These are phyloP conservation scores for Penicillium longicatenatum DNA, from an alignment of 495 filamentous ascomycete species.

Conservation along the genomic window DNA sequence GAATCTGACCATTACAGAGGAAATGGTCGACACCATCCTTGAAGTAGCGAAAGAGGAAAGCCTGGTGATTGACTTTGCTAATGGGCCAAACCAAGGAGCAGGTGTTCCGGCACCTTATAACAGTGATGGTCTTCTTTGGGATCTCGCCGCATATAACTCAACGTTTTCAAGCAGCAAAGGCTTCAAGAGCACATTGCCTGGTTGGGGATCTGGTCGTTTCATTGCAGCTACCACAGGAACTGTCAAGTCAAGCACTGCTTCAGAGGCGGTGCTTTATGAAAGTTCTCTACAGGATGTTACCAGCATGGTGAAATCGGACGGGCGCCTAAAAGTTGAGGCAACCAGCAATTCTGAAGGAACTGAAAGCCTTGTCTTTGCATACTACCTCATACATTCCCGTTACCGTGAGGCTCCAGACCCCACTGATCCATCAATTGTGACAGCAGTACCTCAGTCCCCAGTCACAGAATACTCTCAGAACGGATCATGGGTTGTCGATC, in stretches of 20 bases:
- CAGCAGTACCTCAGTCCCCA: slow-evolving; percentile 1
- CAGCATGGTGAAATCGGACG: neutral
- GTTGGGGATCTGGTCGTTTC: slow-evolving; percentile 41
- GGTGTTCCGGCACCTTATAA: slow-evolving; percentile 45
- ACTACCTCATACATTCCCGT: slow-evolving; percentile 1
- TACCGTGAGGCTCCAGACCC: slow-evolving; percentile 1
- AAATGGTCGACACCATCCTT: slow-evolving; percentile 39
- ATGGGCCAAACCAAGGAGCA: slow-evolving; percentile 51
- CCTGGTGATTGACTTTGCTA: slow-evolving; percentile 48
- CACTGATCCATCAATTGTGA: neutral
- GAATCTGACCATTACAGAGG: slow-evolving; percentile 14
- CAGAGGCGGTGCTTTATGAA: neutral
- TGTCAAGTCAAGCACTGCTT: slow-evolving; percentile 24
- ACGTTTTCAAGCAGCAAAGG: slow-evolving; percentile 23
- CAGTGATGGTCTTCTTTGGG: slow-evolving; percentile 38
- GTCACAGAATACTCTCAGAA: slow-evolving; percentile 36
- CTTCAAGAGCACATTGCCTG: slow-evolving; percentile 36
- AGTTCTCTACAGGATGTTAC: slow-evolving; percentile 1
- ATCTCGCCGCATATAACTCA: slow-evolving; percentile 32
- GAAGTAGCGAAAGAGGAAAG: slow-evolving; percentile 39
- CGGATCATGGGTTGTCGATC: slow-evolving; percentile 53
- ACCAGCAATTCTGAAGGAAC: neutral
- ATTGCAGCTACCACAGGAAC: slow-evolving; percentile 34
- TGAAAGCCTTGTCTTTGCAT: neutral
- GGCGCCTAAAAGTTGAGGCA: neutral